These are phyloP conservation scores for Carex scoparia DNA, from an alignment of 176 grass and related monocot genomes.

Conservation along the genomic window DNA sequence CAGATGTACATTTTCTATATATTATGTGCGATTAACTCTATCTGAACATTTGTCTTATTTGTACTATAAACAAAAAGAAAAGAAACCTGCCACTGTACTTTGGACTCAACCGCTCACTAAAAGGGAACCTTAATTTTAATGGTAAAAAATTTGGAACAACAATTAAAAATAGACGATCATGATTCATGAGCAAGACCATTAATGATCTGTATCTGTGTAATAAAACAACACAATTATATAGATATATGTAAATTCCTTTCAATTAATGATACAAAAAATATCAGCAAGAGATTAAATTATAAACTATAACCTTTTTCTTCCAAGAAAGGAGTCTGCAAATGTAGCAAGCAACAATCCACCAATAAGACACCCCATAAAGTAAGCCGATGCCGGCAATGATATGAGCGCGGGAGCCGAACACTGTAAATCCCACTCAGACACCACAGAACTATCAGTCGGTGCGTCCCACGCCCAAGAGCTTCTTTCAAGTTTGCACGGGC, in stretches of 20 bases:
- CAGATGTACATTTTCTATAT: background rate
- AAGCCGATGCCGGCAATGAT: slow-evolving; percentile 73
- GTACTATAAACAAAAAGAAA: background rate
- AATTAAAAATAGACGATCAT: background rate
- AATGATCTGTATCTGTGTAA: background rate
- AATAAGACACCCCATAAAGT: slow-evolving; percentile 69
- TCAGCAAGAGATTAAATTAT: background rate
- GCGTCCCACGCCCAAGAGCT: slow-evolving; percentile 67
- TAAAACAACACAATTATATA: too few species aligned
- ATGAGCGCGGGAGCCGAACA: slow-evolving; percentile 58
- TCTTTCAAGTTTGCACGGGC: slow-evolving; percentile 43
- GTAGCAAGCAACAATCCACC: slow-evolving; percentile 75
- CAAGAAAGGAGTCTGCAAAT: slow-evolving; percentile 57
- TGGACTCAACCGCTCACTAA: background rate
- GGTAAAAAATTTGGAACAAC: background rate
- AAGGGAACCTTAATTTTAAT: background rate
- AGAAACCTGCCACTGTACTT: background rate
- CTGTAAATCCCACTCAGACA: slow-evolving; percentile 77
- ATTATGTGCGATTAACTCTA: background rate
- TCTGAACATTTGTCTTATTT: background rate
- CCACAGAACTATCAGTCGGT: slow-evolving; percentile 37
- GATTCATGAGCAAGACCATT: background rate
- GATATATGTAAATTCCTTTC: background rate
- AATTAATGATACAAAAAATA: background rate
- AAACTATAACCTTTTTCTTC: slow-evolving; percentile 19